These are phyloP conservation scores for Heterobasidion parviporum DNA, from an alignment of 1,284 basidiomycete genomes.

Conservation along the genomic window DNA sequence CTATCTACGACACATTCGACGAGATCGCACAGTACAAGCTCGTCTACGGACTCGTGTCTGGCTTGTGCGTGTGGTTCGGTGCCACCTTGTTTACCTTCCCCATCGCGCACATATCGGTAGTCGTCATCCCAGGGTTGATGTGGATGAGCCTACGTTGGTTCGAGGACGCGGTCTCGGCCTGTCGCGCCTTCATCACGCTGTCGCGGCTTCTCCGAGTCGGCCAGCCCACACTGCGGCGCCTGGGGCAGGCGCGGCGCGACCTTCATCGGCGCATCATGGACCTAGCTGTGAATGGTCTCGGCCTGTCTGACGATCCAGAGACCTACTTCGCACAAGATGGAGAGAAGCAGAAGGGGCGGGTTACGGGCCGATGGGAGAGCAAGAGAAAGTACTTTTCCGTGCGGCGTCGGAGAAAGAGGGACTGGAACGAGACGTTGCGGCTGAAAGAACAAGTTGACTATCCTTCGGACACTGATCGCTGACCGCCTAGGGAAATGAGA, in stretches of 20 bases:
- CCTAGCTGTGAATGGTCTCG: constrained; percentile 51
- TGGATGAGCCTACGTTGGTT: constrained; percentile 84
- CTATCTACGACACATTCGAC: constrained; percentile 75
- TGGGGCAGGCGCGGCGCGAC: constrained; percentile 44
- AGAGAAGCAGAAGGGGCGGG: constrained; percentile 60
- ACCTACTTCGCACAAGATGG: constrained; percentile 44
- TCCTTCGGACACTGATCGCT: not conserved
- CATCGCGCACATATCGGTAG: constrained; percentile 42
- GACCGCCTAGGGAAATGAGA: no score
- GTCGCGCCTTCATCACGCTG: constrained; percentile 62
- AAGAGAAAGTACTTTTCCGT: constrained; percentile 72
- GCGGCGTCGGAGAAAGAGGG: constrained; percentile 68
- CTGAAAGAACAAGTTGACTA: constrained; percentile 76
- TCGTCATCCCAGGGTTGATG: constrained; percentile 66
- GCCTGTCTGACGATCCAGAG: constrained; percentile 64
- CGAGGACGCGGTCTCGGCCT: constrained; percentile 73
- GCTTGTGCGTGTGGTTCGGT: constrained; percentile 53
- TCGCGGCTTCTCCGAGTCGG: constrained; percentile 59
- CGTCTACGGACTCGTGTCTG: constrained; percentile 69
- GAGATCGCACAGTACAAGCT: constrained; percentile 88
- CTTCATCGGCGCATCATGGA: constrained; percentile 57
- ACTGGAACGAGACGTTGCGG: constrained; percentile 80
- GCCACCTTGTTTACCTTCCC: constrained; percentile 52
- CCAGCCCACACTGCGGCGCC: constrained; percentile 38
- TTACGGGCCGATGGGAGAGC: constrained; percentile 58